Conservation (phyloP, 192 early-diverging fungal species). For the Coemansia aciculifera region DNA sequence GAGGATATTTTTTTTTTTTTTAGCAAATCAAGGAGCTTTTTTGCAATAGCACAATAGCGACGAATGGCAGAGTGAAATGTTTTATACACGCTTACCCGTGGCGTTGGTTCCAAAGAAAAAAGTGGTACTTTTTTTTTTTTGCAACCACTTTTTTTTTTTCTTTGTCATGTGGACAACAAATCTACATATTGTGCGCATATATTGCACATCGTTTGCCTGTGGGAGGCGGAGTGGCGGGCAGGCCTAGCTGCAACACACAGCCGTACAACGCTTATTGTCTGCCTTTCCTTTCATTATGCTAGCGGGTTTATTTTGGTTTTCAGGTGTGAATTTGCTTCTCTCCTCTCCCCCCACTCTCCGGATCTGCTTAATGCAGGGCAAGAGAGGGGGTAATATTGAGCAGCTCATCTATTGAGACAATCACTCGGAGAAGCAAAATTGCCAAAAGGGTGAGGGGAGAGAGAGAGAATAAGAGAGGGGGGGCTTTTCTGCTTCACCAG, state of each 20-base stretch:
- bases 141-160: too few species aligned
- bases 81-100: constrained; percentile 3
- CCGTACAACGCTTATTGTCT: neutral
- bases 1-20: neutral
- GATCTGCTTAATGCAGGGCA: constrained; percentile 8
- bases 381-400: neutral
- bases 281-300: neutral
- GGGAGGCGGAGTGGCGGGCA: constrained; percentile 2
- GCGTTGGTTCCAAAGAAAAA: neutral
- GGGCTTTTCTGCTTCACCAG: neutral
- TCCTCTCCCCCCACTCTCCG: neutral
- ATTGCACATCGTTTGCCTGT: neutral
- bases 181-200: neutral
- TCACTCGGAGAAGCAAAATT: neutral
- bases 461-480: neutral
- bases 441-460: constrained; percentile 1
- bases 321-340: neutral
- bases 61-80: neutral
- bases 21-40: neutral
- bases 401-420: neutral
- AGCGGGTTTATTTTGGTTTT: neutral
- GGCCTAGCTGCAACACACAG: neutral
- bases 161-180: neutral
- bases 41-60: constrained; percentile 4
- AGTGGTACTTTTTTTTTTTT: neutral